Percentiles rank a stretch among this genome's conserved stretches.
Evolutionary conservation across 2,329 filamentous ascomycete genomes (phyloP).

Genomic region (Cercospora zeina): DNA sequence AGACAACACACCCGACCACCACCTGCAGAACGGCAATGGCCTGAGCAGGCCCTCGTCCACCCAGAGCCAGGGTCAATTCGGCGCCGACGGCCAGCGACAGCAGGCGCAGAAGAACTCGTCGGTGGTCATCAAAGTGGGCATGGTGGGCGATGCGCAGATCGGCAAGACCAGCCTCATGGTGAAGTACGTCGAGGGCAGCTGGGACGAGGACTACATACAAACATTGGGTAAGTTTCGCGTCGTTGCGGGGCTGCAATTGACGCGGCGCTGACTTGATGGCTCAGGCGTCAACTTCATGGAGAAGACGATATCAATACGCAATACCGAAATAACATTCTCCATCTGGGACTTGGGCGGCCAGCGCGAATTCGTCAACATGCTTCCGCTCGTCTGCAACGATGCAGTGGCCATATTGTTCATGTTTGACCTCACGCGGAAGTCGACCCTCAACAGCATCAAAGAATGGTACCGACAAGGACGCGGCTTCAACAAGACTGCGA

Average conservation of each 20-base stretch:
- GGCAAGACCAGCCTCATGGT: conserved; percentile 99
- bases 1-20: conserved; percentile 44
- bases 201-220: conserved; percentile 99
- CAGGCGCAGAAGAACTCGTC: conserved; percentile 55
- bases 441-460: conserved; percentile 98
- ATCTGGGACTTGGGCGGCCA: conserved; percentile 99
- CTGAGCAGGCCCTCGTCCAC: conserved; percentile 39
- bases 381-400: conserved; percentile 98
- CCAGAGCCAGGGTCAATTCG: conserved; percentile 37
- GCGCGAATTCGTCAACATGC: conserved; percentile 99
- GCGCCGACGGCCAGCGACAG: conserved; percentile 40
- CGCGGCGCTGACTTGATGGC: conserved; percentile 14
- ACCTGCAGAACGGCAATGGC: conserved; percentile 37
- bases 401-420: conserved; percentile 98
- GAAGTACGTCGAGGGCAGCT: conserved; percentile 98
- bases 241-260: background rate
- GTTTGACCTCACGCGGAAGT: conserved; percentile 98
- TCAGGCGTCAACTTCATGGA: conserved; percentile 98
- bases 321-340: conserved; percentile 98
- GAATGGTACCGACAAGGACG: conserved; percentile 98
- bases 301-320: conserved; percentile 98
- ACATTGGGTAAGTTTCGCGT: conserved; percentile 66
- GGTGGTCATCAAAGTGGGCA: conserved; percentile 98
- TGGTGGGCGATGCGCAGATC: conserved; percentile 98
- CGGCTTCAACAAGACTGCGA: conserved; percentile 99